Evolutionary conservation across 257 asterid species (phyloP).

Genomic region (Solanum pinnatisectum): DNA sequence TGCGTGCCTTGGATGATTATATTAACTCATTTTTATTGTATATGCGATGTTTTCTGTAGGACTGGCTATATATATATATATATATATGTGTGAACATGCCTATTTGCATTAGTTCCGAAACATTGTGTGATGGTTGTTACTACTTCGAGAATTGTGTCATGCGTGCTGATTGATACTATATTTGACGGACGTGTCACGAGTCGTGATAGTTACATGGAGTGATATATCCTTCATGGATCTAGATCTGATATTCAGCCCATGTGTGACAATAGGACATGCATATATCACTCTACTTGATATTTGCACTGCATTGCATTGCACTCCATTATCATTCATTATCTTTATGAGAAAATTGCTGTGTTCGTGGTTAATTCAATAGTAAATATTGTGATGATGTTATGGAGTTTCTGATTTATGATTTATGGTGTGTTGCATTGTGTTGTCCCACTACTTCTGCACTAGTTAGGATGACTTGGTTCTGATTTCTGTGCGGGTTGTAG

Average conservation of each 20-base stretch:
- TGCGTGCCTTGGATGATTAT: too few species aligned
- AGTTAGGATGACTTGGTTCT: neutral
- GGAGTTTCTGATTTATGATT: neutral
- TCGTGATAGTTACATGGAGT: too few species aligned
- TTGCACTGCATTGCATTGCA: neutral
- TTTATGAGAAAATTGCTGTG: neutral
- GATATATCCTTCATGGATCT: too few species aligned
- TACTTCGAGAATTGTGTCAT: too few species aligned
- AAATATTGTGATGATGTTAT: neutral
- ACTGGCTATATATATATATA: neutral
- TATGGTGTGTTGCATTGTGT: too few species aligned
- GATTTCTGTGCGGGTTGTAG: too few species aligned
- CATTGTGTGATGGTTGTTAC: too few species aligned
- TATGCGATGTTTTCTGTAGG: neutral
- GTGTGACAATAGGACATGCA: neutral
- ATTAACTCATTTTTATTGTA: neutral
- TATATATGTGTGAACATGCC: too few species aligned
- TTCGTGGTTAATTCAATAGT: neutral
- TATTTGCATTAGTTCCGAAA: too few species aligned
- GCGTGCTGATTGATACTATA: neutral
- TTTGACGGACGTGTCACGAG: neutral
- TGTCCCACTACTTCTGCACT: neutral
- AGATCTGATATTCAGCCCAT: too few species aligned
- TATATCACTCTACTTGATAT: neutral
- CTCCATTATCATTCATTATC: neutral